Evolutionary conservation across 805 yeast genomes (phyloP), one percentile per base, ranked within the genome.

Genomic region (Millerozyma miso): DNA sequence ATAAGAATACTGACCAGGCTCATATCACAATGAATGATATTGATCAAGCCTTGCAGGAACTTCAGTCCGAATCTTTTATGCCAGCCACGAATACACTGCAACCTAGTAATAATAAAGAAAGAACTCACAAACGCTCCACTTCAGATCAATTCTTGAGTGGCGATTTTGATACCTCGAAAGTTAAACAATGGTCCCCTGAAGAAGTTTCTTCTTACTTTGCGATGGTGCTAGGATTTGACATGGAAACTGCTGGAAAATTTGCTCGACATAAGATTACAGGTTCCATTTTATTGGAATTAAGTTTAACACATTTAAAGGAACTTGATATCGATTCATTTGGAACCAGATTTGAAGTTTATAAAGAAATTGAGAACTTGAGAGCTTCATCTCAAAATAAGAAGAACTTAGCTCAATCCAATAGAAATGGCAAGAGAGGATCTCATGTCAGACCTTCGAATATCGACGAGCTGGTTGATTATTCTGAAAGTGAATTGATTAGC

Each of bases 301-400:
- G 91, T 55, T 72, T 91, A 47, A 76, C 88, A 1, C 86, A 86
- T 55, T 73, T 93, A 55, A 93, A 91, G 60, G 99, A 93, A 62
- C 70, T 93, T 44, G 99, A 90, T 43, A 91, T 93, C 40, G 74
- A 80, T 38, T 86, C 96, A 3, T 93, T 93, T 67, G 99, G 99
- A 19, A 90, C 97, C 0, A 76, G 99, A 49, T 93, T 89, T 63
- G 97, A 90, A 60, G 79, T 93, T 37, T 83, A 80, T 63, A 89
- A 88, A 58, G 96, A 88, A 59, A 91, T 93, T 53, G 95, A 88
- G 59, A 77, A 80, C 31, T 67, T 85, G 53, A 73, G 72, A 45
- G 56, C 60, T 42, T 51, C 45, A 19, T 31, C 47, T 12, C 45
- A 52, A 18, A 46, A 53, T 39, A 38, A 48, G 23, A 52, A 62